Conservation (phyloP, 1,284 basidiomycete genomes). For the Malassezia arunalokei region DNA sequence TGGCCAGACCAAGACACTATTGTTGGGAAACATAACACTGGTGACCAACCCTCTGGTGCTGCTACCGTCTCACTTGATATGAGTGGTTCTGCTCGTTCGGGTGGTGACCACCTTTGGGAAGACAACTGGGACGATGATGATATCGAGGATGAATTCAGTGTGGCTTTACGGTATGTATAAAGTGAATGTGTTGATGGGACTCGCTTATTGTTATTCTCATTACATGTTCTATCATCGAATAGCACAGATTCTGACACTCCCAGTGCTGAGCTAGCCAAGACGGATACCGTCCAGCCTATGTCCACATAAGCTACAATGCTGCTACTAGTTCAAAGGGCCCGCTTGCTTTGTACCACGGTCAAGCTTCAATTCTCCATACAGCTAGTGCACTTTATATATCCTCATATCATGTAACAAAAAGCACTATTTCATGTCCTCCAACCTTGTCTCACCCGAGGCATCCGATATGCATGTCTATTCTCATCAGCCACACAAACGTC, state of each 20-base stretch:
- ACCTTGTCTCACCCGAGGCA: too few species aligned
- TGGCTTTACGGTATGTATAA: conserved; percentile 67
- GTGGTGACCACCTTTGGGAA: conserved; percentile 69
- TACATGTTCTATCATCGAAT: background rate
- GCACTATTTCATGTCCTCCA: too few species aligned
- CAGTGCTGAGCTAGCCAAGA: conserved; percentile 32
- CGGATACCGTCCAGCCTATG: conserved; percentile 24
- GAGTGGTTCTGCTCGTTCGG: conserved; percentile 15
- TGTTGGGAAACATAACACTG: background rate
- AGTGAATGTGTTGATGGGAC: background rate
- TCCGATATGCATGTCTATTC: too few species aligned
- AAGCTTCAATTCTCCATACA: too few species aligned
- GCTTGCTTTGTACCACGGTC: too few species aligned
- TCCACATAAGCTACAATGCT: conserved; percentile 15
- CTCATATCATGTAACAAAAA: too few species aligned
- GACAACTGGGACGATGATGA: conserved; percentile 99
- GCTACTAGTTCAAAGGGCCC: background rate
- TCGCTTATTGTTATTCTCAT: background rate
- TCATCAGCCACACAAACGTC: too few species aligned
- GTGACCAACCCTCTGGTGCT: background rate
- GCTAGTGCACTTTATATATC: too few species aligned
- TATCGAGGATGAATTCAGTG: conserved; percentile 91
- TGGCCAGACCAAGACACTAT: conserved; percentile 54
- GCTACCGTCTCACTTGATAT: conserved; percentile 14
- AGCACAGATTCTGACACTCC: background rate